Conservation (phyloP, 2,329 filamentous ascomycete species). For the Fusarium pseudoanthophilum region DNA sequence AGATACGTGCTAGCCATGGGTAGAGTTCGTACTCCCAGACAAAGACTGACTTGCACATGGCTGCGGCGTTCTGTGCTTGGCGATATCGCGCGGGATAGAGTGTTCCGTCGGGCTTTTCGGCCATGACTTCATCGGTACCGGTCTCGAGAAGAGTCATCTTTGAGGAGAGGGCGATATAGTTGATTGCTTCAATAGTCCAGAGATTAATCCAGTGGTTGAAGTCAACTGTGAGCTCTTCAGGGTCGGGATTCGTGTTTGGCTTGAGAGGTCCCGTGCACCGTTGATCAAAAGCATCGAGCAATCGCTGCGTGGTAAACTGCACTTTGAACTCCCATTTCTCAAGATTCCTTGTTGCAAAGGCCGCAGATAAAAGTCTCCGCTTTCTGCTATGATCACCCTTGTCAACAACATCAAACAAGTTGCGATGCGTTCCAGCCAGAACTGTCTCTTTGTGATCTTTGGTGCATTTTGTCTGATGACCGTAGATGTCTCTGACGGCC, state of each 20-base stretch:
- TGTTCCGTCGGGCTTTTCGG: conserved; percentile 57
- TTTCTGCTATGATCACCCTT: conserved; percentile 63
- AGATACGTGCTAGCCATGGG: conserved; percentile 57
- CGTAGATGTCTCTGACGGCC: conserved; percentile 51
- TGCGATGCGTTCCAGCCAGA: conserved; percentile 59
- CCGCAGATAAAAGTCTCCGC: conserved; percentile 60
- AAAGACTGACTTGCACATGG: conserved; percentile 59
- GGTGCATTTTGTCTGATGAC: conserved; percentile 59
- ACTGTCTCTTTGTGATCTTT: conserved; percentile 60
- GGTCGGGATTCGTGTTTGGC: conserved; percentile 34
- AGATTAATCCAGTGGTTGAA: conserved; percentile 63
- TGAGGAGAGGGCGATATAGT: conserved; percentile 64
- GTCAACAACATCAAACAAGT: conserved; percentile 64
- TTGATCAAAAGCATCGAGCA: conserved; percentile 57
- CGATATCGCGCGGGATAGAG: conserved; percentile 59
- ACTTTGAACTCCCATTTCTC: conserved; percentile 67
- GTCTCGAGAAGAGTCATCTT: conserved; percentile 62
- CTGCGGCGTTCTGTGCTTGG: conserved; percentile 61
- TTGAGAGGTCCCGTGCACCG: conserved; percentile 53
- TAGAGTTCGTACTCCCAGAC: conserved; percentile 65
- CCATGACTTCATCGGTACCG: conserved; percentile 57
- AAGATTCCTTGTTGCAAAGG: conserved; percentile 64
- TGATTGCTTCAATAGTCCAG: conserved; percentile 67
- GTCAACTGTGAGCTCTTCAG: conserved; percentile 59
- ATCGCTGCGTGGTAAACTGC: conserved; percentile 60